phyloP scores from a whole-genome alignment of 2,329 filamentous ascomycete species.

The Botrytis fragariae region DNA sequence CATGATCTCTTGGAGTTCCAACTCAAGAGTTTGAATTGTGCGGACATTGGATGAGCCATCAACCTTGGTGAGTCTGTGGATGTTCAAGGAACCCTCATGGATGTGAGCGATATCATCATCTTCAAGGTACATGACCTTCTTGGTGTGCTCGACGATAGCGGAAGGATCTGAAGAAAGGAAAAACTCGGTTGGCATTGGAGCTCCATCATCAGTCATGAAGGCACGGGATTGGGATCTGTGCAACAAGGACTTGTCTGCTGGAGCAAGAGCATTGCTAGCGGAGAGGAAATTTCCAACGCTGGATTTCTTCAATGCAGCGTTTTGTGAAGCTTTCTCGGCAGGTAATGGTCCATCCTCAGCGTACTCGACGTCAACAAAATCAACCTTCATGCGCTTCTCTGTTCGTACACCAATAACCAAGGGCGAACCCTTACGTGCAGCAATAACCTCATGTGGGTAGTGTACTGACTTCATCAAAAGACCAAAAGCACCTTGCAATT shows the following conservation, averaged over 20 bases:
- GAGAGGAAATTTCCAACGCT: slow-evolving; percentile 64
- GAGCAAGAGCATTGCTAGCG: slow-evolving; percentile 70
- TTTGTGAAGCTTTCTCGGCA: slow-evolving; percentile 93
- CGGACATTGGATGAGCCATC: slow-evolving; percentile 96
- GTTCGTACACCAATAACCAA: slow-evolving; percentile 97
- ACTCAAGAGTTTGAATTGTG: slow-evolving; percentile 96
- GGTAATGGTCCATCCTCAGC: slow-evolving; percentile 78
- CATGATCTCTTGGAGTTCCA: slow-evolving; percentile 99
- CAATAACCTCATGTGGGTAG: slow-evolving; percentile 97
- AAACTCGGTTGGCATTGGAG: slow-evolving; percentile 97
- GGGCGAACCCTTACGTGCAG: slow-evolving; percentile 96
- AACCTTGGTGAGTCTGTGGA: slow-evolving; percentile 95
- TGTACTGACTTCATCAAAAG: slow-evolving; percentile 97
- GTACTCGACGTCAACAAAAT: slow-evolving; percentile 99
- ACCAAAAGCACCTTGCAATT: slow-evolving; percentile 96
- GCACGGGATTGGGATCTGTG: slow-evolving; percentile 98
- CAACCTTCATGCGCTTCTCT: slow-evolving; percentile 99
- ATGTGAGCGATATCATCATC: slow-evolving; percentile 99
- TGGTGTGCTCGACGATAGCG: slow-evolving; percentile 98
- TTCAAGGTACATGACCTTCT: slow-evolving; percentile 99
- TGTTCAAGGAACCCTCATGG: slow-evolving; percentile 97
- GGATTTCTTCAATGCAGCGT: slow-evolving; percentile 91
- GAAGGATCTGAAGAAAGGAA: slow-evolving; percentile 98
- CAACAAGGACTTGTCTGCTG: slow-evolving; percentile 94
- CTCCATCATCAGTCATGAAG: slow-evolving; percentile 97